These are phyloP conservation scores for Daedalea quercina DNA, from an alignment of 768 basidiomycete genomes.

Conservation along the genomic window DNA sequence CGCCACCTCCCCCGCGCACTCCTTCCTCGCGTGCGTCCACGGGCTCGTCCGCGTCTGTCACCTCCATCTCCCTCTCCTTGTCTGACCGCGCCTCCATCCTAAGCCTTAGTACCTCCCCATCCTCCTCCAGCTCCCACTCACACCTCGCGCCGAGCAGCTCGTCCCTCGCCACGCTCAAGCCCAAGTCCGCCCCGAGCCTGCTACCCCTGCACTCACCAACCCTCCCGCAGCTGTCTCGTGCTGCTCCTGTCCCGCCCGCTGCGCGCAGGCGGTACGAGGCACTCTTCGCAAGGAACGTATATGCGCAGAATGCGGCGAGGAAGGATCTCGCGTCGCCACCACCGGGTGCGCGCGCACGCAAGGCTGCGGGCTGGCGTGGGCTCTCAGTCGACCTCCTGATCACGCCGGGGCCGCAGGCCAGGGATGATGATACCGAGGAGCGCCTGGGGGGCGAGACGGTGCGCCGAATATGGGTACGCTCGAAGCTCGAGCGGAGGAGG, in stretches of 20 bases:
- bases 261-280: constrained; percentile 62
- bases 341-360: constrained; percentile 37
- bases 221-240: constrained; percentile 35
- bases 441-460: constrained; percentile 51
- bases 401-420: constrained; percentile 23
- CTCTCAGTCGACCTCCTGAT: constrained; percentile 62
- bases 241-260: constrained; percentile 60
- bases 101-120: constrained; percentile 34
- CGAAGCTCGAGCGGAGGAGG: constrained; percentile 44
- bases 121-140: constrained; percentile 29
- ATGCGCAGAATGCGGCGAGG: constrained; percentile 36
- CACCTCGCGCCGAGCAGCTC: constrained; percentile 24
- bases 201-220: constrained; percentile 15
- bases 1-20: constrained; percentile 21
- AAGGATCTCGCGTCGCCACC: constrained; percentile 12
- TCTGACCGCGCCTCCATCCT: constrained; percentile 63
- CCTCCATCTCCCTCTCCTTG: constrained; percentile 21
- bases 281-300: constrained; percentile 56
- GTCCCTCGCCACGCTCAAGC: not conserved
- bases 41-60: constrained; percentile 28
- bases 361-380: constrained; percentile 71
- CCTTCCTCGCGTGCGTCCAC: constrained; percentile 31
- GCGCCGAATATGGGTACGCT: constrained; percentile 55
- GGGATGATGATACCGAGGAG: constrained; percentile 26
- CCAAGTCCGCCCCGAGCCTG: not conserved